Evolutionary conservation across 2,329 filamentous ascomycete species (phyloP).

Genomic region (Aspergillus intermedius): DNA sequence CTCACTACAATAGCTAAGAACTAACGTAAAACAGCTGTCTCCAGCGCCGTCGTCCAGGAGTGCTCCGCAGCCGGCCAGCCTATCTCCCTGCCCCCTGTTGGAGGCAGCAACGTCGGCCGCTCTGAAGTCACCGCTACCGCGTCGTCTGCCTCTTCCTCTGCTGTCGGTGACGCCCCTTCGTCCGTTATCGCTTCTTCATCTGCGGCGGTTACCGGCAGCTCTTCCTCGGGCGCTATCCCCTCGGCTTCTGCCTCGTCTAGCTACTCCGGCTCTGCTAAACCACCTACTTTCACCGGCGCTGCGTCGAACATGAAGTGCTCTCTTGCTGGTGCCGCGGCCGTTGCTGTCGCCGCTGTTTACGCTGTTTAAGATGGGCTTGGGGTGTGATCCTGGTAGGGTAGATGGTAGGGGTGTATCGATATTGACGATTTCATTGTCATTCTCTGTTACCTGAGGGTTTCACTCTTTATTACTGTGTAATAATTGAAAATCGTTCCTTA

Average conservation of each 20-base stretch:
- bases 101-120: neutral
- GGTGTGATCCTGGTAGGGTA: neutral
- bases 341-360: slow-evolving; percentile 17
- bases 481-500: no score
- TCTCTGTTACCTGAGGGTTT: no score
- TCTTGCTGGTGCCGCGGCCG: slow-evolving; percentile 19
- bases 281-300: slow-evolving; percentile 20
- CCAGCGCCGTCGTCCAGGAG: slow-evolving; percentile 26
- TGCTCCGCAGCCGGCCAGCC: slow-evolving; percentile 33
- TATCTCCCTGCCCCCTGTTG: slow-evolving; percentile 29
- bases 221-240: slow-evolving; percentile 7
- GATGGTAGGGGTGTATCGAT: neutral
- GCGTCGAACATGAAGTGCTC: slow-evolving; percentile 19
- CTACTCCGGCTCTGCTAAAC: slow-evolving; percentile 9
- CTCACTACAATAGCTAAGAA: neutral
- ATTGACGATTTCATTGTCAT: neutral
- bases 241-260: slow-evolving; percentile 7
- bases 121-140: neutral
- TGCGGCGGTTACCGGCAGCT: neutral
- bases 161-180: slow-evolving; percentile 1
- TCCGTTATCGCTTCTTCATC: neutral
- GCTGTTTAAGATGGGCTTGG: neutral
- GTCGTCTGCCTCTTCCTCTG: neutral
- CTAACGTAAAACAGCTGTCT: slow-evolving; percentile 24
- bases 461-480: no score